Evolutionary conservation across 768 basidiomycete species (phyloP), one percentile per base, ranked within the genome.

Genomic region (Gymnopilus junonius): DNA sequence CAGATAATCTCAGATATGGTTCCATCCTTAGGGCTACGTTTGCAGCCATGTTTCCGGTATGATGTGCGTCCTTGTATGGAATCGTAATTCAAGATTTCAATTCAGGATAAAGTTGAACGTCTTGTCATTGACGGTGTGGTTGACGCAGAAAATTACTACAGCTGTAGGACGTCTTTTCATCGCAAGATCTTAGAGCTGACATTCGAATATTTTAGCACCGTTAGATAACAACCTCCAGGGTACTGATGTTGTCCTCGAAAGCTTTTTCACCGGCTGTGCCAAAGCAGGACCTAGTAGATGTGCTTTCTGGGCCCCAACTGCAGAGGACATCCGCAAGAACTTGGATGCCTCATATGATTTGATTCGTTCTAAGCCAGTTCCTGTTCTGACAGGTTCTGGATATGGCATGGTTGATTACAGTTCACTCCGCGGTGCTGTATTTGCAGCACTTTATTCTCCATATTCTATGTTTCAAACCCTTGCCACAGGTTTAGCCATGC

Each of bases 51-150:
- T 77, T 78, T 58, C 77, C 79, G 7, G 77, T 74, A 63, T 59
- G 69, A 51, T 14, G 63, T 15, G 12, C 6, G 15, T 10, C 4
- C 25, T 37, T 23, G n/a, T 5, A 14, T n/a, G 17, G 7, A 2
- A 6, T 27, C 12, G 17, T 21, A 34, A 25, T 21, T 21, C 7
- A 42, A 1, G 23, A 39, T 11, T 37, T 57, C 32, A 4, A 21
- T 31, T n/a, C 15, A 71, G 67, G 63, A 65, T 40, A 81, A 55
- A 67, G 67, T 62, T 29, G 67, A 77, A 43, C 76, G 79, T 11
- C 17, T 80, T 15, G 68, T 79, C 8, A 73, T 81, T 29, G 80
- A 82, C 53, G 79, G 80, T 25, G 80, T 81, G 20, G 73, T 76
- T 25, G 80, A 81, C 50, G 66, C 75, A 0, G 76, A 80, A 25